Evolutionary conservation across 2,329 filamentous ascomycete genomes (phyloP).

Genomic region (Hypoxylon sp.): DNA sequence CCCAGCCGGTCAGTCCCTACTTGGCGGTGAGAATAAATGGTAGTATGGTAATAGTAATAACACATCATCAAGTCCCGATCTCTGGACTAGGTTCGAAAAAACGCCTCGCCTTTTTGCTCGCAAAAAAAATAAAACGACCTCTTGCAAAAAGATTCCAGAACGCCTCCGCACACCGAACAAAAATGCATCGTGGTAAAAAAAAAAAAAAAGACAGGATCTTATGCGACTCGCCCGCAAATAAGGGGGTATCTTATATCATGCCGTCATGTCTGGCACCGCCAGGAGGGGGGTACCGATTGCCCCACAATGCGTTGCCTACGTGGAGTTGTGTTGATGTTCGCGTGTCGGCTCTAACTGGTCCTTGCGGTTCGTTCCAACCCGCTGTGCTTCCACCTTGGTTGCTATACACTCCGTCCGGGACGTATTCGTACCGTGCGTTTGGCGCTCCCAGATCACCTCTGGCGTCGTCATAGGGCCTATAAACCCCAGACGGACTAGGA

Average conservation of each 20-base stretch:
- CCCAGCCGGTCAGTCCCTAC: constrained; percentile 3
- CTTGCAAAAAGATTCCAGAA: constrained; percentile 21
- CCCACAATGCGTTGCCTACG: constrained; percentile 48
- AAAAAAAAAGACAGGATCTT: constrained; percentile 6
- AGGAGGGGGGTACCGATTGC: constrained; percentile 33
- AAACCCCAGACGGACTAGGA: constrained; percentile 9
- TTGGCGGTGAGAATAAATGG: constrained; percentile 6
- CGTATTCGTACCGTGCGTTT: constrained; percentile 29
- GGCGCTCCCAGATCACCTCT: constrained; percentile 39
- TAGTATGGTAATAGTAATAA: too few species aligned
- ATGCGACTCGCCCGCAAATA: constrained; percentile 3
- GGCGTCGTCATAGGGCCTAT: constrained; percentile 38
- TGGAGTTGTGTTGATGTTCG: constrained; percentile 45
- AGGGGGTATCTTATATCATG: too few species aligned
- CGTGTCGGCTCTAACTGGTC: constrained; percentile 22
- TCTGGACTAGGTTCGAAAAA: constrained; percentile 12
- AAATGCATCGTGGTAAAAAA: constrained; percentile 27
- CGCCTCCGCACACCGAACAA: constrained; percentile 23
- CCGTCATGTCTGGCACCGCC: constrained; percentile 19
- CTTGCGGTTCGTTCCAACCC: constrained; percentile 31
- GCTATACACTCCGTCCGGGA: constrained; percentile 23
- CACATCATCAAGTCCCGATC: constrained; percentile 27
- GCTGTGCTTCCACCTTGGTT: constrained; percentile 28
- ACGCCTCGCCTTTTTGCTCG: constrained; percentile 28
- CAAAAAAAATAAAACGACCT: constrained; percentile 4